Percentiles rank a stretch among this genome's conserved stretches.
phyloP scores from a whole-genome alignment of 441 rosid species.

The Breynia disticha region DNA sequence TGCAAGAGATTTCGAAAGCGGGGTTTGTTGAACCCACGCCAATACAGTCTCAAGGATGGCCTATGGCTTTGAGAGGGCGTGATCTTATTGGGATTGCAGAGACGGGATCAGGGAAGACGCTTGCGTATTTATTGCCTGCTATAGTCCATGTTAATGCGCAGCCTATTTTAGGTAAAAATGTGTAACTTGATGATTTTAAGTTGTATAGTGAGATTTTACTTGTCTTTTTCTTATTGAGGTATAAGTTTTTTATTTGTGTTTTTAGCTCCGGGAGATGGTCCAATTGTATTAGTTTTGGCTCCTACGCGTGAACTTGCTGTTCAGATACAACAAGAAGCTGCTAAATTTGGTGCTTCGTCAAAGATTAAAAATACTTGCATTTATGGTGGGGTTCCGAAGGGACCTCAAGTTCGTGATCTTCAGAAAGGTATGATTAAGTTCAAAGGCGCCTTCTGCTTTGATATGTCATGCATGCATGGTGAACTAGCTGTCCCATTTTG shows the following conservation, averaged over 20 bases:
- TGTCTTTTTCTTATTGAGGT: not conserved
- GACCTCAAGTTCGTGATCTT: conserved; percentile 98
- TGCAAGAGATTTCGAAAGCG: conserved; percentile 82
- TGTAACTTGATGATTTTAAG: not conserved
- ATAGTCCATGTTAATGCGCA: conserved; percentile 96
- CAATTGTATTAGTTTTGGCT: conserved; percentile 90
- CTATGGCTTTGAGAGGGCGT: conserved; percentile 93
- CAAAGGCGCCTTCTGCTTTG: conserved; percentile 25
- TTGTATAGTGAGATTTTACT: not conserved
- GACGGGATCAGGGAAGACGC: conserved; percentile 96
- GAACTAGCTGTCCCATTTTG: conserved; percentile 26
- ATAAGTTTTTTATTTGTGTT: conserved; percentile 2
- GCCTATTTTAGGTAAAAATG: conserved; percentile 61
- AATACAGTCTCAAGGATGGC: conserved; percentile 97
- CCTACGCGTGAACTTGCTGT: conserved; percentile 98
- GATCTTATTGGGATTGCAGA: conserved; percentile 94
- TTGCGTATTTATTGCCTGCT: conserved; percentile 84
- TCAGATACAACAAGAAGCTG: conserved; percentile 91
- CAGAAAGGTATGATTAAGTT: conserved; percentile 70
- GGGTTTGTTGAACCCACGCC: conserved; percentile 92
- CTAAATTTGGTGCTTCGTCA: conserved; percentile 91
- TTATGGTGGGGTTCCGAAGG: conserved; percentile 98
- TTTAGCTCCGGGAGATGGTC: conserved; percentile 94
- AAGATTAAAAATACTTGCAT: conserved; percentile 82
- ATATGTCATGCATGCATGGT: no score